Base-by-base conservation (phyloP, 192 early-diverging fungal genomes). In the Coemansia asiatica region DNA sequence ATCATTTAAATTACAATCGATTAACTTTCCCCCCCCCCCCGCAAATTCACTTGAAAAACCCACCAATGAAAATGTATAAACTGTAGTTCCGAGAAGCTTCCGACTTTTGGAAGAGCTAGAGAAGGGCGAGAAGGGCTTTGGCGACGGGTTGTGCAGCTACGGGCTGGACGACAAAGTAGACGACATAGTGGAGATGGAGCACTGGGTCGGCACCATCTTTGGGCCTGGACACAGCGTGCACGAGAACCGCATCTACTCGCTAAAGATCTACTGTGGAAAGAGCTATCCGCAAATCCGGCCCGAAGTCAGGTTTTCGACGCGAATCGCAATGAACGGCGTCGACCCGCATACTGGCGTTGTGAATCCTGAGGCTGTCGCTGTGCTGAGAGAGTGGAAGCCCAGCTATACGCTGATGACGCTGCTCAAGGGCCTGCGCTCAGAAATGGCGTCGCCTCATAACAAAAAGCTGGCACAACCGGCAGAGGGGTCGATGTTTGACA, bases 201-300 rank as follows among this genome's bases (percentile, higher is more conserved):
- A 88, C 63, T 99, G 97, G 97, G 90, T 95, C 63, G 97, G 91
- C 9, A 96, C 95, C 49, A 97, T 97, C 66, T 87, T 98, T 56
- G 95, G 95, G 10, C 86, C 94, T 62, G 61, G 55, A 28, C 62
- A 67, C 47, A 68, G 93, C 19, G 87, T 91, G n/a, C 94, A 95
- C 68, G 95, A 99, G 75, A 97, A 95, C 85, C 88, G 95, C 36
- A 95, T 99, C 73, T 98, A 99, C 81, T 86, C 86, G 58, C 80
- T 99, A 28, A 86, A 85, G 73, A 82, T 99, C 36, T 72, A 75
- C 68, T 99, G 97, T 67, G 94, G 91, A 36, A 74, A 87, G 1
- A 63, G 90, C 16, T 99, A 99, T 75, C 97, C 97, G 26, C 86
- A 92, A 67, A 50, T 68, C 19, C 87, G 95, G 22, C 97, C 97